Conservation (phyloP, 2,329 filamentous ascomycete species). For the Rhynchosporium secalis region DNA sequence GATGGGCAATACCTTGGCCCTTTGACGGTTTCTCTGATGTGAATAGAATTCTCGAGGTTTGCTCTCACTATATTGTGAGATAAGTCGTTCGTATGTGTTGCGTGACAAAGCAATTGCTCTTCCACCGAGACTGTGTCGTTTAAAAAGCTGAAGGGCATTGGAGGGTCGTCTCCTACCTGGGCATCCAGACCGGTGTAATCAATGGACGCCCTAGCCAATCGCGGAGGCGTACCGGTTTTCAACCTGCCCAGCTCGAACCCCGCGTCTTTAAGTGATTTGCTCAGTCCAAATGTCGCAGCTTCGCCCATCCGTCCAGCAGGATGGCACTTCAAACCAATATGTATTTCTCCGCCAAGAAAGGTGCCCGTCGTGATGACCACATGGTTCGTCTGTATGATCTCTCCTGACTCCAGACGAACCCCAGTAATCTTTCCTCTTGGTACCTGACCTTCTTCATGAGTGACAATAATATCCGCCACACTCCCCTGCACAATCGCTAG, state of each 20-base stretch:
- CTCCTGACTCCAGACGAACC: conserved; percentile 82
- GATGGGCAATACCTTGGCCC: conserved; percentile 96
- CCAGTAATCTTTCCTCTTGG: conserved; percentile 75
- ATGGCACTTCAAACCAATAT: conserved; percentile 82
- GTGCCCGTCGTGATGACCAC: conserved; percentile 97
- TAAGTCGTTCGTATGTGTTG: conserved; percentile 80
- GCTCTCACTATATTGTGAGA: conserved; percentile 81
- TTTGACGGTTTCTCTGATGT: conserved; percentile 92
- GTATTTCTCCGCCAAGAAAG: conserved; percentile 93
- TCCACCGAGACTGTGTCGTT: conserved; percentile 76
- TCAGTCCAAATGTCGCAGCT: conserved; percentile 87
- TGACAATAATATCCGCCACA: conserved; percentile 86
- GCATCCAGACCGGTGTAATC: conserved; percentile 70
- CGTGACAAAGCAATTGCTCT: conserved; percentile 81
- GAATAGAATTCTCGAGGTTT: conserved; percentile 94
- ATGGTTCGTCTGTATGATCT: conserved; percentile 74
- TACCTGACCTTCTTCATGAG: conserved; percentile 52
- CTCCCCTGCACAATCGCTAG: conserved; percentile 80
- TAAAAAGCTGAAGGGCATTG: conserved; percentile 87
- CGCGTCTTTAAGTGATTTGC: conserved; percentile 83
- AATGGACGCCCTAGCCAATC: conserved; percentile 79
- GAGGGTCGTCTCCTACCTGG: conserved; percentile 82
- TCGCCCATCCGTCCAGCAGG: conserved; percentile 93
- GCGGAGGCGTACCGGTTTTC: conserved; percentile 94
- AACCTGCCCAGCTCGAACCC: conserved; percentile 87